phyloP scores from a whole-genome alignment of 164 flowering plant genomes.

The Paratinospora sagittata region DNA sequence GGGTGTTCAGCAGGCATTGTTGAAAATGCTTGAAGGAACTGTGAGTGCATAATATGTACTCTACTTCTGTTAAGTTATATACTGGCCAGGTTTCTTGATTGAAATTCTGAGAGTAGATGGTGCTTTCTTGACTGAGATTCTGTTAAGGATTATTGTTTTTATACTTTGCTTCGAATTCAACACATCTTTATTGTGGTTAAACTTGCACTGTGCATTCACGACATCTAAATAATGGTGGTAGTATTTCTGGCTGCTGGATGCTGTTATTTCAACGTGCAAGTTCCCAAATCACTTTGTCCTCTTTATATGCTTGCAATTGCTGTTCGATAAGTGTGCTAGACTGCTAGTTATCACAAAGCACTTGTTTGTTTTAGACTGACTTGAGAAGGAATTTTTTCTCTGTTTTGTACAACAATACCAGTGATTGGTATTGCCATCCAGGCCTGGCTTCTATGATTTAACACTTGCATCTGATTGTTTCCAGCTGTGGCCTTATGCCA shows the following conservation, averaged over 20 bases:
- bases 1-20: slow-evolving; percentile 94
- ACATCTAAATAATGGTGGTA: background rate
- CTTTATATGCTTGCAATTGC: background rate
- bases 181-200: background rate
- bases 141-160: background rate
- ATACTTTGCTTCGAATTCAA: background rate
- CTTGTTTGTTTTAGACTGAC: background rate
- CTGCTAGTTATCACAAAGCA: background rate
- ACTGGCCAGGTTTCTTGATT: background rate
- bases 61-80: background rate
- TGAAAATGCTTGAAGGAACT: slow-evolving; percentile 99
- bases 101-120: background rate
- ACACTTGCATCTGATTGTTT: background rate
- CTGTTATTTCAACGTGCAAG: background rate
- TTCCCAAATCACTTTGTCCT: background rate
- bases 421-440: background rate
- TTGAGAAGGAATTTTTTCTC: background rate
- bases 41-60: slow-evolving; percentile 42
- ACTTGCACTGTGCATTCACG: background rate
- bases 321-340: background rate
- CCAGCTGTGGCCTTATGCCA: background rate
- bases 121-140: background rate
- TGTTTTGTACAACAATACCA: background rate
- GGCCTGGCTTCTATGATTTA: background rate
- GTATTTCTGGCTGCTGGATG: background rate